Evolutionary conservation across 768 basidiomycete species (phyloP).

Genomic region (Chiua virens): DNA sequence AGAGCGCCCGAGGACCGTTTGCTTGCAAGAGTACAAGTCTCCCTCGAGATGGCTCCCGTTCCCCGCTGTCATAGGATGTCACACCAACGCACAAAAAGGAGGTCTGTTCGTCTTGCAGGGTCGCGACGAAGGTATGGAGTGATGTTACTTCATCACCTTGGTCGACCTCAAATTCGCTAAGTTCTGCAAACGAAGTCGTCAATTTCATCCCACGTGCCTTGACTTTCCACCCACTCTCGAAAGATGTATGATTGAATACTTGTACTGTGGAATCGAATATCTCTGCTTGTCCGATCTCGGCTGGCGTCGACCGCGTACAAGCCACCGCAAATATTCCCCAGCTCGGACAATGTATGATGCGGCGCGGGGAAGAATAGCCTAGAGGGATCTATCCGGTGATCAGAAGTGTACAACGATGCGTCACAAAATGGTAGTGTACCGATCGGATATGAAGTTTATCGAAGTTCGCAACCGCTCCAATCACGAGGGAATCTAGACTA

Average conservation of each 20-base stretch:
- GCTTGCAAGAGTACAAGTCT: constrained; percentile 56
- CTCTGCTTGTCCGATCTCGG: constrained; percentile 52
- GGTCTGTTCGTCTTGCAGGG: constrained; percentile 29
- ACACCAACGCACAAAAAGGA: constrained; percentile 54
- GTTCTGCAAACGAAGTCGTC: constrained; percentile 15
- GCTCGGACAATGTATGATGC: constrained; percentile 58
- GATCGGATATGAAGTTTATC: constrained; percentile 82
- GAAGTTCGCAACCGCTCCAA: constrained; percentile 67
- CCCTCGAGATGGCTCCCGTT: constrained; percentile 54
- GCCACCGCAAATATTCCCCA: constrained; percentile 65
- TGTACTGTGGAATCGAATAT: constrained; percentile 56
- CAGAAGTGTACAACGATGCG: neutral
- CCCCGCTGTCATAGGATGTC: constrained; percentile 40
- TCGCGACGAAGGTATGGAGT: constrained; percentile 35
- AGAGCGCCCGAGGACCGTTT: constrained; percentile 22
- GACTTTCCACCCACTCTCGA: constrained; percentile 51
- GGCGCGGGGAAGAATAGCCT: constrained; percentile 69
- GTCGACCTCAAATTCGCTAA: constrained; percentile 31
- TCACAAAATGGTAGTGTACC: constrained; percentile 38
- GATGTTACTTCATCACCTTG: constrained; percentile 65
- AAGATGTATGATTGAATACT: constrained; percentile 62
- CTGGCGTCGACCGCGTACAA: constrained; percentile 54
- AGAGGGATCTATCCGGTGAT: constrained; percentile 54
- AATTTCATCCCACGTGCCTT: neutral
- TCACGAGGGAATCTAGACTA: constrained; percentile 50